These are phyloP conservation scores for Thozetella sp. DNA, from an alignment of 495 filamentous ascomycete genomes.

Conservation along the genomic window DNA sequence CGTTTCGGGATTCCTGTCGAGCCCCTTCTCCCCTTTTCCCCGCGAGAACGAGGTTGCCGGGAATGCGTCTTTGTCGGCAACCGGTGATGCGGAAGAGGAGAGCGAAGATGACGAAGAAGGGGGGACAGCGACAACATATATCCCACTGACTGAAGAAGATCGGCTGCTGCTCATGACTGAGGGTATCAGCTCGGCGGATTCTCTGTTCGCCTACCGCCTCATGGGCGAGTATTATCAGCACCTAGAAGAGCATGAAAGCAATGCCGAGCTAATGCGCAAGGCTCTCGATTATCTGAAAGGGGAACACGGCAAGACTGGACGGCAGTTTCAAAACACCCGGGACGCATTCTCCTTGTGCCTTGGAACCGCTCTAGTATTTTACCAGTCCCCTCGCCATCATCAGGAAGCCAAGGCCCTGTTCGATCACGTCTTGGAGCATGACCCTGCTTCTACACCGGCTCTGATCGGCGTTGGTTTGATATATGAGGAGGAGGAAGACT, in stretches of 20 bases:
- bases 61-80: conserved; percentile 9
- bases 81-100: conserved; percentile 30
- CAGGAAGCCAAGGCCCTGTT: conserved; percentile 84
- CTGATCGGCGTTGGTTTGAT: conserved; percentile 90
- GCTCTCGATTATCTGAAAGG: conserved; percentile 61
- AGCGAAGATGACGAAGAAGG: conserved; percentile 56
- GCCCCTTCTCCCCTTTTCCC: conserved; percentile 87
- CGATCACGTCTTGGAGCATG: conserved; percentile 71
- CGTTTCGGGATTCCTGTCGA: conserved; percentile 76
- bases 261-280: conserved; percentile 75
- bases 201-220: conserved; percentile 80
- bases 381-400: conserved; percentile 88
- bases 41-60: conserved; percentile 21
- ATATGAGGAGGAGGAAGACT: conserved; percentile 89
- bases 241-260: conserved; percentile 84
- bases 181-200: conserved; percentile 73
- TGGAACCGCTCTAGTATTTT: conserved; percentile 80
- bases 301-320: conserved; percentile 65
- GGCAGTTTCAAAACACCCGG: conserved; percentile 63
- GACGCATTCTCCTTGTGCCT: conserved; percentile 77
- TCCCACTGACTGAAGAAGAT: conserved; percentile 66
- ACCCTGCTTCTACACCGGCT: conserved; percentile 72
- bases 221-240: conserved; percentile 83
- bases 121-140: conserved; percentile 45
- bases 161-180: conserved; percentile 81